These are phyloP conservation scores for Cercospora sp. DNA, from an alignment of 2,329 filamentous ascomycete genomes.

Conservation along the genomic window DNA sequence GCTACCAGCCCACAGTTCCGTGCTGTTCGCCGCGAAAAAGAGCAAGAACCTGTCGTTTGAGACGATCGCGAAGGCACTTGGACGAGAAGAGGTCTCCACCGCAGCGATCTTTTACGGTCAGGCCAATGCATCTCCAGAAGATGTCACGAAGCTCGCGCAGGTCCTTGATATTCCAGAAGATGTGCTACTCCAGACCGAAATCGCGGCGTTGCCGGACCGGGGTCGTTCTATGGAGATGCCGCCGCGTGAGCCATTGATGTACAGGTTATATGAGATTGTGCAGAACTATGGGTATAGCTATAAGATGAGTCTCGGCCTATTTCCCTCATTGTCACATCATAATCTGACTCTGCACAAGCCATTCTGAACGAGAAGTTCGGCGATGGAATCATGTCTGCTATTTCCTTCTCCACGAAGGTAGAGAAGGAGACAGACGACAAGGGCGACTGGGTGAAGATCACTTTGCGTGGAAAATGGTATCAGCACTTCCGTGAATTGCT, in stretches of 20 bases:
- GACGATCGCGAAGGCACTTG: slow-evolving; percentile 69
- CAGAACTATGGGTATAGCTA: slow-evolving; percentile 97
- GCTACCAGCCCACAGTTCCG: slow-evolving; percentile 68
- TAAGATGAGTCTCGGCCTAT: slow-evolving; percentile 50
- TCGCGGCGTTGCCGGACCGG: slow-evolving; percentile 76
- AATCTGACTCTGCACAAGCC: too few relatives aligned
- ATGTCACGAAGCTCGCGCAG: slow-evolving; percentile 65
- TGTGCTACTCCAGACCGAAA: slow-evolving; percentile 57
- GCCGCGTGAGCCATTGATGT: slow-evolving; percentile 81
- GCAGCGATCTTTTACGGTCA: slow-evolving; percentile 92
- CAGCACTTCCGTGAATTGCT: slow-evolving; percentile 31
- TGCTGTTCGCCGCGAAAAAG: slow-evolving; percentile 81
- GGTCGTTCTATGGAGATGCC: slow-evolving; percentile 80
- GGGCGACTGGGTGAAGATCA: slow-evolving; percentile 84
- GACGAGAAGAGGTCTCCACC: slow-evolving; percentile 77
- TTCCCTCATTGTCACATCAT: too few relatives aligned
- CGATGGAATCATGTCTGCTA: slow-evolving; percentile 91
- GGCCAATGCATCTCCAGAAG: slow-evolving; percentile 69
- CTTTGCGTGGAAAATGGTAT: slow-evolving; percentile 79
- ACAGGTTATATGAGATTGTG: slow-evolving; percentile 88
- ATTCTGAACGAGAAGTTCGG: slow-evolving; percentile 79
- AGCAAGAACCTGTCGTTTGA: slow-evolving; percentile 75
- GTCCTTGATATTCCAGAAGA: slow-evolving; percentile 63
- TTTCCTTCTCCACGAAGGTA: slow-evolving; percentile 84
- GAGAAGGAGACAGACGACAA: slow-evolving; percentile 79